phyloP scores from a whole-genome alignment of 164 flowering plant genomes.

The Tinospora cordifolia region DNA sequence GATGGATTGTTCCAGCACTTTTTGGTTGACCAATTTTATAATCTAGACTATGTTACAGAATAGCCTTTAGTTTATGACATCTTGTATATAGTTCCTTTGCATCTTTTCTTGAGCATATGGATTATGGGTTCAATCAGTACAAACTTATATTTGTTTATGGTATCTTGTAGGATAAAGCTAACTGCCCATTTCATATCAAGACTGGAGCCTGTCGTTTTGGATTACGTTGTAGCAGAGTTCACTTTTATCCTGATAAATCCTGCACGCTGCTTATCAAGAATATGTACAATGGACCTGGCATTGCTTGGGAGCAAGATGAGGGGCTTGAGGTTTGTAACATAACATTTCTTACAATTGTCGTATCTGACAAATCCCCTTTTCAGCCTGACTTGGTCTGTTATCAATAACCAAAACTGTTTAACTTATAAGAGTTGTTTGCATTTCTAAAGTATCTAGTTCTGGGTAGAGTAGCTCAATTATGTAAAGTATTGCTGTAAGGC shows the following conservation, averaged over 20 bases:
- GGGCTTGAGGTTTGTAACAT: constrained; percentile 97
- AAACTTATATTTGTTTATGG: neutral
- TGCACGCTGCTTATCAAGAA: constrained; percentile 87
- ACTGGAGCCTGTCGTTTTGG: constrained; percentile 98
- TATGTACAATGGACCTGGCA: constrained; percentile 98
- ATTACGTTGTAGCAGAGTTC: constrained; percentile 85
- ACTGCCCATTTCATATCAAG: constrained; percentile 92
- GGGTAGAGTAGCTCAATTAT: neutral
- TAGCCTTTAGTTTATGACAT: neutral
- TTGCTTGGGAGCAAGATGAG: constrained; percentile 98
- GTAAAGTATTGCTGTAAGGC: neutral
- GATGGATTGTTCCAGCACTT: neutral
- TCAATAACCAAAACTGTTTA: neutral
- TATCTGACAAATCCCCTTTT: constrained; percentile 42
- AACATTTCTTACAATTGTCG: constrained; percentile 38
- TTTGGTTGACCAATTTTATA: neutral
- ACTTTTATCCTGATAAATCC: constrained; percentile 88
- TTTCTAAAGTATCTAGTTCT: neutral
- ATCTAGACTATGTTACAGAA: neutral
- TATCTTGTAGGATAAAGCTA: constrained; percentile 77
- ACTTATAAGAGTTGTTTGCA: neutral
- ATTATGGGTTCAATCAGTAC: neutral
- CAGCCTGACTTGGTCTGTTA: neutral
- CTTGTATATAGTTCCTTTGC: neutral
- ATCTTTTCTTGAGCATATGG: neutral